Conservation (phyloP, 2,329 filamentous ascomycete genomes). For the Ceratocystis ficicola region DNA sequence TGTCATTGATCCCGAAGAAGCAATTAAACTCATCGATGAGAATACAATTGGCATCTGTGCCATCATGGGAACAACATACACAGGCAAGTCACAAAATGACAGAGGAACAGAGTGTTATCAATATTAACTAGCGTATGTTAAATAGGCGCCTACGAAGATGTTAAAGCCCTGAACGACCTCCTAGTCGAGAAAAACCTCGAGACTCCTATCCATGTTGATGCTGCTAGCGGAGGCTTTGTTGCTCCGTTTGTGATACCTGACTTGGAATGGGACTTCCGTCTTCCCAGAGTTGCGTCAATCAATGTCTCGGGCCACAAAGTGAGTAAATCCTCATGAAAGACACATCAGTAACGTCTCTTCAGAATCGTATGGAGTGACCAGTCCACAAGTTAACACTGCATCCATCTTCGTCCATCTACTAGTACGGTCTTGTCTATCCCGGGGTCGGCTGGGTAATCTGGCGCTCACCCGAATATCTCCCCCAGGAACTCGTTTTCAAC, state of each 20-base stretch:
- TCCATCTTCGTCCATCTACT: background rate
- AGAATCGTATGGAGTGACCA: background rate
- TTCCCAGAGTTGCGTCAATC: constrained; percentile 81
- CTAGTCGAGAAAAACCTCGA: constrained; percentile 63
- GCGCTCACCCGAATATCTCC: constrained; percentile 70
- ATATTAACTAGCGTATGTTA: background rate
- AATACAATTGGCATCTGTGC: constrained; percentile 82
- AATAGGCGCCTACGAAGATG: constrained; percentile 67
- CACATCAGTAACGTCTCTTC: background rate
- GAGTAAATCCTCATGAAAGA: constrained; percentile 3
- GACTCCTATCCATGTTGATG: constrained; percentile 84
- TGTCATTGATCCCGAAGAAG: constrained; percentile 51
- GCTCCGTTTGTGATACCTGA: constrained; percentile 79
- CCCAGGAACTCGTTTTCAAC: constrained; percentile 91
- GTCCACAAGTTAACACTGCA: background rate
- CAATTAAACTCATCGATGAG: constrained; percentile 50
- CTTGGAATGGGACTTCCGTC: constrained; percentile 82
- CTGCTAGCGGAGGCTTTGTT: constrained; percentile 84
- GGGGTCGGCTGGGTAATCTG: constrained; percentile 92
- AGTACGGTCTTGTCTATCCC: constrained; percentile 61
- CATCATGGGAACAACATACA: constrained; percentile 88
- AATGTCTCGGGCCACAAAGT: constrained; percentile 88
- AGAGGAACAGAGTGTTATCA: background rate
- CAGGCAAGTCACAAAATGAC: constrained; percentile 38
- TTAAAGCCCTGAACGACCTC: constrained; percentile 82